Base-by-base conservation (phyloP, 2,329 filamentous ascomycete species). In the Ophiostoma ulmi region DNA sequence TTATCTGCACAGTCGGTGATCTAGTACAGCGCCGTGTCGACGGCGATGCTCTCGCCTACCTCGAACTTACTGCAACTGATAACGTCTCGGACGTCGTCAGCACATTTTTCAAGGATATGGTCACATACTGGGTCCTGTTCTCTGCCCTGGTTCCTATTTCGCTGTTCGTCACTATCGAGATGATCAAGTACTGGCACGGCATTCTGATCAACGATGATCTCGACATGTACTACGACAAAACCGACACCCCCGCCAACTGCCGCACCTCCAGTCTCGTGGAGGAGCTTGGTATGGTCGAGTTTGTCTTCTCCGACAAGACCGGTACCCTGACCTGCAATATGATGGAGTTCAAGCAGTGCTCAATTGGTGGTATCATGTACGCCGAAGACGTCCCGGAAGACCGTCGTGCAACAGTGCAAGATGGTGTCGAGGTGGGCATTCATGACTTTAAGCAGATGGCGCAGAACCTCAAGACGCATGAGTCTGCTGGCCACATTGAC, bases 111-210 rank as follows among this genome's bases (percentile, higher is more conserved):
- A 90, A 91, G 76, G 95, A 99, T 80, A 91, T 99, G 78, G 91
- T 97, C 77, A 99, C 96, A 1, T 98, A 98, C 80, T 99, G 95
- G 94, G 94, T 99, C 41, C 81, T 99, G 48, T 99, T 97, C 80
- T 98, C 94, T 2, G 94, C 97, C 69, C 82, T 99, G 76, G 95
- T 99, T 66, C 95, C 95, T 44, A 97, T 99, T 76, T 98, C 94
- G 39, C 89, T 99, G 3, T 99, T 99, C 79, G 95, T 99, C 73
- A 99, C 95, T 0, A 89, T 99, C 69, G 95, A 99, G 81, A 86
- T 99, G 75, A 94, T 99, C 82, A 99, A 99, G 80, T 97, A 98
- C 78, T 97, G 91, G 84, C 94, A 97, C 75, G 95, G 93, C n/a
- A 95, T 95, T 76, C 87, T 99, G 73, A 99, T 99, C 80, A 97